Evolutionary conservation across 257 asterid species (phyloP).

Genomic region (Eucommia ulmoides): DNA sequence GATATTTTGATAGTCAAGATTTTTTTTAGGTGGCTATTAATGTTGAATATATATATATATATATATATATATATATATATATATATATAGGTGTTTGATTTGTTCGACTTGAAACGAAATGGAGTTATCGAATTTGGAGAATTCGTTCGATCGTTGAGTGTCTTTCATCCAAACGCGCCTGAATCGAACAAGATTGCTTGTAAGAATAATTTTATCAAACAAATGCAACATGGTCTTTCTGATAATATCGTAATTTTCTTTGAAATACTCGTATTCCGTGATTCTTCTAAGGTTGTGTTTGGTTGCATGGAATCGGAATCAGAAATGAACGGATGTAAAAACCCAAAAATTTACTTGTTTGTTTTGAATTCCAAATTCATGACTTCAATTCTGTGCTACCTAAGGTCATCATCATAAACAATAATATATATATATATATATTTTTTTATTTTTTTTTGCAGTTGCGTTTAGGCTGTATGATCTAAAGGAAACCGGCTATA

Average conservation of each 20-base stretch:
- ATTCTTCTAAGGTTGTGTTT: no score
- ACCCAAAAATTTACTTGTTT: no score
- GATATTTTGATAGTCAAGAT: background rate
- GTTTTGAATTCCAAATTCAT: no score
- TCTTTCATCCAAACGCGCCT: constrained; percentile 75
- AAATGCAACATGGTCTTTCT: no score
- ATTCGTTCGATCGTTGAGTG: constrained; percentile 65
- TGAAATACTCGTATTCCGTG: no score
- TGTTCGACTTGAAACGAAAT: constrained; percentile 61
- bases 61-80: background rate
- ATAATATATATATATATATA: no score
- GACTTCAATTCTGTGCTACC: no score
- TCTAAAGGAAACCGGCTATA: constrained; percentile 64
- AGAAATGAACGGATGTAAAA: no score
- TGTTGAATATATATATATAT: background rate
- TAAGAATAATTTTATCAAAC: constrained; percentile 25
- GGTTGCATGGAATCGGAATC: no score
- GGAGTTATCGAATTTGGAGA: constrained; percentile 92
- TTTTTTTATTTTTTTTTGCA: constrained; percentile 24
- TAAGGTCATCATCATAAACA: no score
- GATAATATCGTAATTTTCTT: no score
- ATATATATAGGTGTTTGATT: constrained; percentile 49
- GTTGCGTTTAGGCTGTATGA: constrained; percentile 84
- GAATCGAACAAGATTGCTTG: constrained; percentile 50
- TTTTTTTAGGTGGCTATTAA: background rate